phyloP scores from a whole-genome alignment of 352 stramenopile genomes.

The Phytophthora foliorum region DNA sequence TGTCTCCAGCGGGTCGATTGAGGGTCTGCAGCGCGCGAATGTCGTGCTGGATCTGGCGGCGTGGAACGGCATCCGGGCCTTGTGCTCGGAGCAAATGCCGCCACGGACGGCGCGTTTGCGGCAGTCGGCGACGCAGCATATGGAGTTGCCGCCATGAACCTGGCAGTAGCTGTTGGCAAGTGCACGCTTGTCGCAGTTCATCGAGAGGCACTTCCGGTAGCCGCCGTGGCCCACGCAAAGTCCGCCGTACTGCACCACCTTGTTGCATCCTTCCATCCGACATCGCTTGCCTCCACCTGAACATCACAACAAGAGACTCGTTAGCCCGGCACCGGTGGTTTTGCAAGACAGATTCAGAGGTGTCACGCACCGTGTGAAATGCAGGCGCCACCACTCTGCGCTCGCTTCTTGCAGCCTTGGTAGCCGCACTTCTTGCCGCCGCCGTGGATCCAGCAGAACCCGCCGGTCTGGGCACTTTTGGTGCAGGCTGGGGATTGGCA shows the following conservation, averaged over 20 bases:
- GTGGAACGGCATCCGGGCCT: slow-evolving; percentile 10
- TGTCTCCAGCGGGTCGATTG: slow-evolving; percentile 15
- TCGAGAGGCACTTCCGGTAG: slow-evolving; percentile 59
- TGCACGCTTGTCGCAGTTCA: slow-evolving; percentile 56
- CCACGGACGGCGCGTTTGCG: slow-evolving; percentile 51
- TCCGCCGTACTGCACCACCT: slow-evolving; percentile 72
- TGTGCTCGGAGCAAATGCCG: slow-evolving; percentile 50
- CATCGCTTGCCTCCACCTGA: slow-evolving; percentile 63
- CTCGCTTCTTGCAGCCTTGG: slow-evolving; percentile 59
- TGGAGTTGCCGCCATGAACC: slow-evolving; percentile 54
- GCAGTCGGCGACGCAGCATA: slow-evolving; percentile 39
- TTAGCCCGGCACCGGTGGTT: neutral
- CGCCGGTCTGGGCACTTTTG: slow-evolving; percentile 54
- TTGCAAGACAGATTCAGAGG: neutral
- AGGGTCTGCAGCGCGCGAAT: slow-evolving; percentile 21
- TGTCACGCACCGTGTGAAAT: slow-evolving; percentile 51
- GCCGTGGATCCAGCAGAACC: slow-evolving; percentile 64
- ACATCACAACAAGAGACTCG: slow-evolving; percentile 2
- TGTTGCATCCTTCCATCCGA: slow-evolving; percentile 60
- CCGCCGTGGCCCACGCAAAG: slow-evolving; percentile 67
- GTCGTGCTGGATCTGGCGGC: neutral
- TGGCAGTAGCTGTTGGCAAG: slow-evolving; percentile 60
- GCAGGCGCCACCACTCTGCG: slow-evolving; percentile 61
- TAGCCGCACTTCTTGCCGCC: slow-evolving; percentile 69
- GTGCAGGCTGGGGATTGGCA: slow-evolving; percentile 38